These are phyloP conservation scores for Chloromonas sp. DNA, from an alignment of 163 green algal species.

Conservation along the genomic window DNA sequence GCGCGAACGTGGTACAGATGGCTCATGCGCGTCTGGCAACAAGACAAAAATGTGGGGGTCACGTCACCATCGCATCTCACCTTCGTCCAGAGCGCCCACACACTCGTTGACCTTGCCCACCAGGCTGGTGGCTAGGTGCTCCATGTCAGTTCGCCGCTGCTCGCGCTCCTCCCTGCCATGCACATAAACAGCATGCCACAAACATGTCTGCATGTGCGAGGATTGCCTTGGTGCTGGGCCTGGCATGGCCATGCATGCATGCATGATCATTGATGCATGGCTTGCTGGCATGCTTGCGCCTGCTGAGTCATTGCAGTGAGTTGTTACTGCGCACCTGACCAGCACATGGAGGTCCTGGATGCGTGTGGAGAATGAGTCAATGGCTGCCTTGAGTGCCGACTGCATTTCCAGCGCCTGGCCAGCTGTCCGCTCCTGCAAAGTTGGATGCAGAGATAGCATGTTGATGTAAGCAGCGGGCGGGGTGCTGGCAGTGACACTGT, in stretches of 20 bases:
- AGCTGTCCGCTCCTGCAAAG: slow-evolving; percentile 23
- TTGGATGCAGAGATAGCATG: not conserved
- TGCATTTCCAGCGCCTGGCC: slow-evolving; percentile 41
- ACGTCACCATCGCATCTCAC: slow-evolving; percentile 11
- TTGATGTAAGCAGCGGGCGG: not conserved
- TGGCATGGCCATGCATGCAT: no score
- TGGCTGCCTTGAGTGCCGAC: slow-evolving; percentile 36
- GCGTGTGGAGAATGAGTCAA: slow-evolving; percentile 49
- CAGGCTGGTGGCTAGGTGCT: slow-evolving; percentile 54
- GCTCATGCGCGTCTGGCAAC: no score
- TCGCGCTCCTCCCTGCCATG: slow-evolving; percentile 61
- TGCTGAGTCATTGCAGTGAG: no score
- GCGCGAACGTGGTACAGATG: no score
- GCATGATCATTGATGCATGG: no score
- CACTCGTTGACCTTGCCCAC: slow-evolving; percentile 61
- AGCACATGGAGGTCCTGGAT: slow-evolving; percentile 44
- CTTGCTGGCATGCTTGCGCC: no score
- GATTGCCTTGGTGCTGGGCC: not conserved
- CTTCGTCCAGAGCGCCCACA: slow-evolving; percentile 52
- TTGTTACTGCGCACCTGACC: slow-evolving; percentile 20
- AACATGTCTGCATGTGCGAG: not conserved
- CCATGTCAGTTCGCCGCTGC: slow-evolving; percentile 54
- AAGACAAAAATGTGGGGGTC: no score
- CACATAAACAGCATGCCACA: not conserved
- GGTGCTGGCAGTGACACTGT: not conserved